These are phyloP conservation scores for Hysterangium stoloniferum DNA, from an alignment of 768 basidiomycete species.

Conservation along the genomic window DNA sequence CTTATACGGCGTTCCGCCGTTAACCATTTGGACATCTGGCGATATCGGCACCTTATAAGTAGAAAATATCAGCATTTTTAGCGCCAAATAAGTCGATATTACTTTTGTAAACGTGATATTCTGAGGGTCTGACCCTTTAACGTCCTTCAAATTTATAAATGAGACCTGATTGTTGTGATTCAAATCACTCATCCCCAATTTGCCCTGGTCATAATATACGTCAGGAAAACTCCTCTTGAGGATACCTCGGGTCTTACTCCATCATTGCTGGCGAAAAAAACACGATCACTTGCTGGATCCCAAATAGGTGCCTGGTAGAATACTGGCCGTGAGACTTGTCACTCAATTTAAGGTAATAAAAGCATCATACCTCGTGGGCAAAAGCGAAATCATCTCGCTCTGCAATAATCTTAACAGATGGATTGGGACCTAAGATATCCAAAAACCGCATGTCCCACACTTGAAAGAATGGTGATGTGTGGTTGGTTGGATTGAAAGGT, in stretches of 20 bases:
- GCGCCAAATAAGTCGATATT: slow-evolving; percentile 12
- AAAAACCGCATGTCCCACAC: slow-evolving; percentile 49
- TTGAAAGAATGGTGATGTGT: slow-evolving; percentile 53
- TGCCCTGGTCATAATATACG: slow-evolving; percentile 23
- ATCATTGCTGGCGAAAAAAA: slow-evolving; percentile 66
- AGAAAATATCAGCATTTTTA: slow-evolving; percentile 7
- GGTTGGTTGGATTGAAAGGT: slow-evolving; percentile 55
- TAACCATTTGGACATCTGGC: slow-evolving; percentile 58
- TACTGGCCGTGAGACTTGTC: background rate
- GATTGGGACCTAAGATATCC: slow-evolving; percentile 45
- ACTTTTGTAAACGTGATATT: slow-evolving; percentile 43
- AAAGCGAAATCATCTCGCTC: slow-evolving; percentile 57
- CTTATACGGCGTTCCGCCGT: slow-evolving; percentile 57
- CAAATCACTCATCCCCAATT: slow-evolving; percentile 54
- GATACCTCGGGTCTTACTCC: slow-evolving; percentile 33
- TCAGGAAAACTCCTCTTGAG: background rate
- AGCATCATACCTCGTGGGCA: slow-evolving; percentile 47
- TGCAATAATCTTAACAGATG: slow-evolving; percentile 53
- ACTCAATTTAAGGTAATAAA: background rate
- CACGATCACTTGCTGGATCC: slow-evolving; percentile 54
- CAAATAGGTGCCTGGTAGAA: slow-evolving; percentile 62
- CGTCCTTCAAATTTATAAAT: slow-evolving; percentile 53
- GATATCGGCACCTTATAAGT: slow-evolving; percentile 45
- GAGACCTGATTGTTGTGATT: slow-evolving; percentile 56
- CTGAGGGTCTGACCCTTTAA: slow-evolving; percentile 30